Evolutionary conservation across 441 rosid species (phyloP).

Genomic region (Manihot esculenta): DNA sequence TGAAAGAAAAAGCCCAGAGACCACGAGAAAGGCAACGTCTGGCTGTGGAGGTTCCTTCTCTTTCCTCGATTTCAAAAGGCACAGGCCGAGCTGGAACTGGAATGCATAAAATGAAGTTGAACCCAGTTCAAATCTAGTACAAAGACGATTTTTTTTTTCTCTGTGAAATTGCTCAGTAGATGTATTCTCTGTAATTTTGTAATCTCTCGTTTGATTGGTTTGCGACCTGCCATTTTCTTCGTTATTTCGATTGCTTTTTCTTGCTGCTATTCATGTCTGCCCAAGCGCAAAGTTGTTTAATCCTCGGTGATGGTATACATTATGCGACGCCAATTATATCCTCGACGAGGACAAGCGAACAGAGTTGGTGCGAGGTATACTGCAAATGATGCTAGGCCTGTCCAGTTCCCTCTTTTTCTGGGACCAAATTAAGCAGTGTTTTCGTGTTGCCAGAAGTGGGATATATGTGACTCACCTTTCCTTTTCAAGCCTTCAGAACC

Average conservation of each 20-base stretch:
- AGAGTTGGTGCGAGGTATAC: constrained; percentile 65
- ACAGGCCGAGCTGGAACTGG: neutral
- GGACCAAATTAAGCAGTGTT: constrained; percentile 48
- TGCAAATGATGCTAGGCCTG: constrained; percentile 79
- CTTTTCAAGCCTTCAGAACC: constrained; percentile 49
- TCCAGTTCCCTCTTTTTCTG: constrained; percentile 61
- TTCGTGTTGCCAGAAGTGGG: constrained; percentile 45
- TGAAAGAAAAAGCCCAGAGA: no score
- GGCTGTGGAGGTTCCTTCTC: neutral
- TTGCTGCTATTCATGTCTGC: constrained; percentile 16
- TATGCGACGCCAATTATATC: constrained; percentile 46
- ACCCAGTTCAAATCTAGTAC: neutral
- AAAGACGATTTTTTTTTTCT: neutral
- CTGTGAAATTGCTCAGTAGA: neutral
- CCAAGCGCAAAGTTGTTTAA: neutral
- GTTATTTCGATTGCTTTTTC: neutral
- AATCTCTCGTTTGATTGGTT: neutral
- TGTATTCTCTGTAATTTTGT: neutral
- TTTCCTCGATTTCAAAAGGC: neutral
- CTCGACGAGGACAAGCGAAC: constrained; percentile 56
- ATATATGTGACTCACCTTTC: constrained; percentile 76
- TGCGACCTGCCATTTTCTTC: neutral
- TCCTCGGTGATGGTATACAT: constrained; percentile 40
- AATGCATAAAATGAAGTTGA: neutral
- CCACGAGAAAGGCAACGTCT: no score